Evolutionary conservation across 225 moss, liverwort and hornwort genomes (phyloP).

Genomic region (Polytrichum formosum): DNA sequence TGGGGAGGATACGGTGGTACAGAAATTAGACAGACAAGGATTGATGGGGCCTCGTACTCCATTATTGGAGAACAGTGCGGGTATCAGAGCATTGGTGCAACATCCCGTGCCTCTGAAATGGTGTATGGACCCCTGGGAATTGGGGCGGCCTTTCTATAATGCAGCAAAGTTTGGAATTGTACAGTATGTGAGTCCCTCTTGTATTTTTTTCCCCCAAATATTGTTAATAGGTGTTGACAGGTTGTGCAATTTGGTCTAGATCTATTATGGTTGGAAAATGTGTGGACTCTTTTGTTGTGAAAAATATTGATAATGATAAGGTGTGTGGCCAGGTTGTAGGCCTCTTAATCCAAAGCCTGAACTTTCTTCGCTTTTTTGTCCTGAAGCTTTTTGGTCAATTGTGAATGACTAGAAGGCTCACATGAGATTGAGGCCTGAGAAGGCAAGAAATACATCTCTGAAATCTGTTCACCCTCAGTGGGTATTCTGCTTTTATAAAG

Average conservation of each 20-base stretch:
- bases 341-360: no score
- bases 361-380: no score
- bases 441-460: no score
- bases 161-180: conserved; percentile 99
- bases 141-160: conserved; percentile 87
- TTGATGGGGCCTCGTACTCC: conserved; percentile 82
- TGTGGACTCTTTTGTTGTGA: not conserved
- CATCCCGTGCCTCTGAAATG: conserved; percentile 83
- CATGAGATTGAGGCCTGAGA: no score
- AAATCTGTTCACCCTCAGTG: no score
- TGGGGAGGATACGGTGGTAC: conserved; percentile 80
- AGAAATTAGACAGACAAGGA: conserved; percentile 87
- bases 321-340: no score
- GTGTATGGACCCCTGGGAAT: conserved; percentile 85
- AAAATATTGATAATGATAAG: not conserved
- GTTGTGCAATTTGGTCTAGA: not conserved
- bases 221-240: not conserved
- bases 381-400: no score
- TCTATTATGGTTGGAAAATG: not conserved
- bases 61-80: conserved; percentile 65
- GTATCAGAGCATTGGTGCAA: conserved; percentile 74
- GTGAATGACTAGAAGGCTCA: no score
- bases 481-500: no score
- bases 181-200: conserved; percentile 77
- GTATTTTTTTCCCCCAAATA: not conserved